Evolutionary conservation across 1,284 basidiomycete species (phyloP), one percentile per base, ranked within the genome.

Genomic region (Cryptococcus wingfieldii): DNA sequence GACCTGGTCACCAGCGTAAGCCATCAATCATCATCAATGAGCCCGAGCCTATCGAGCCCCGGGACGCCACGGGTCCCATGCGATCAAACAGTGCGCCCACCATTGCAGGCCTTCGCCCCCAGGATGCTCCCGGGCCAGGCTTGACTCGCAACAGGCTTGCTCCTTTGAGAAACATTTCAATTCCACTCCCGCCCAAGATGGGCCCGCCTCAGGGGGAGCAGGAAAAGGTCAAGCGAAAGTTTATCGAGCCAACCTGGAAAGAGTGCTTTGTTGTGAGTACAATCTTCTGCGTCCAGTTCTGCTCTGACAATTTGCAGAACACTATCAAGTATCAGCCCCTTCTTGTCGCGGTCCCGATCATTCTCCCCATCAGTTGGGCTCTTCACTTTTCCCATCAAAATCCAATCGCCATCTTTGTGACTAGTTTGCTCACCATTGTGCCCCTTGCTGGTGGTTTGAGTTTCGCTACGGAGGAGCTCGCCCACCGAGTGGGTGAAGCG

Each of bases 331-430:
- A 60, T 6, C 62, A 65, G 5, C 68, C 68, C 9, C 51, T 62
- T 16, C 55, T 72, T 18, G 54, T 55, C 38, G 60, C 56, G 4
- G 54, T 68, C 51, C 75, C 84, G 27, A 53, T 82, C 41, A 79
- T 82, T 58, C 80, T 84, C 42, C 83, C 83, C 0, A 76, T 83
- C 56, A 79, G 81, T 0, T 91, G 89, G 89, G 86, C 82, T 9
- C 74, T 88, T 3, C 79, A 89, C 75, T 87, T 88, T 55, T 79
- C 77, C 65, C 39, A 78, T 79, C 66, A 80, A 79, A 56, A 80
- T 72, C 77, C 84, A 3, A 81, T 71, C 67, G 86, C 76, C 51
- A 78, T 87, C 56, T 92, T 92, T 62, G 79, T 89, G 58, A 85
- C 86, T 64, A 83, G 84, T 2, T 86, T 90, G 67, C 72, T 77